These are phyloP conservation scores for Glomus cerebriforme DNA, from an alignment of 192 early-diverging fungal species.

Conservation along the genomic window DNA sequence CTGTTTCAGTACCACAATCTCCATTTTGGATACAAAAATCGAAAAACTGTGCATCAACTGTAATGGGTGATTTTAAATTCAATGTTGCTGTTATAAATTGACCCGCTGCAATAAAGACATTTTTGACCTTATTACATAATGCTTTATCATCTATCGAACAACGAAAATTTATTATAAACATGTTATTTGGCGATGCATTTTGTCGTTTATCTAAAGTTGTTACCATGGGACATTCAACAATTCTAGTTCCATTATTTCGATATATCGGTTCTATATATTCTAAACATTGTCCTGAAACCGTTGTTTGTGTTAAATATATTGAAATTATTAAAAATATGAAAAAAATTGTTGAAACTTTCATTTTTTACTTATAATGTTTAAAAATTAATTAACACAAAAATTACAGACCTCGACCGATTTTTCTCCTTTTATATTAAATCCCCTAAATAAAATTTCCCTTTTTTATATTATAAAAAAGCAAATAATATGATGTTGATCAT, in stretches of 20 bases:
- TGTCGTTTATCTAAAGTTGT: neutral
- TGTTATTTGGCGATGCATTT: neutral
- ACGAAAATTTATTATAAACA: slow-evolving; percentile 1
- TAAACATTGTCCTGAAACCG: neutral
- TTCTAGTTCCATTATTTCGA: neutral
- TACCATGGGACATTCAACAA: neutral
- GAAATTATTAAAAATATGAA: neutral
- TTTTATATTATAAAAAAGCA: too few species aligned
- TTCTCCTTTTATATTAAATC: too few species aligned
- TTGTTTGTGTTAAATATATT: neutral
- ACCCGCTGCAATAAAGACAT: slow-evolving; percentile 35
- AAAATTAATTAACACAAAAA: too few species aligned
- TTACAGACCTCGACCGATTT: too few species aligned
- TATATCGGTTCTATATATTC: neutral
- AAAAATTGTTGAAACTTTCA: neutral
- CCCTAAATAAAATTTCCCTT: too few species aligned
- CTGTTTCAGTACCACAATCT: neutral
- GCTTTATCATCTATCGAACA: neutral
- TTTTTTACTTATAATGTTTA: too few species aligned
- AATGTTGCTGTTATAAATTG: slow-evolving; percentile 37
- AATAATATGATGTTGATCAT: too few species aligned
- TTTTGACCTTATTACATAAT: slow-evolving; percentile 36
- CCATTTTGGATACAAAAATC: slow-evolving; percentile 32
- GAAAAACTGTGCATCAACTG: slow-evolving; percentile 40
- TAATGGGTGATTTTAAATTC: slow-evolving; percentile 32